Evolutionary conservation across 164 flowering plant genomes (phyloP), one percentile per base, ranked within the genome.

Genomic region (Umbellularia californica): DNA sequence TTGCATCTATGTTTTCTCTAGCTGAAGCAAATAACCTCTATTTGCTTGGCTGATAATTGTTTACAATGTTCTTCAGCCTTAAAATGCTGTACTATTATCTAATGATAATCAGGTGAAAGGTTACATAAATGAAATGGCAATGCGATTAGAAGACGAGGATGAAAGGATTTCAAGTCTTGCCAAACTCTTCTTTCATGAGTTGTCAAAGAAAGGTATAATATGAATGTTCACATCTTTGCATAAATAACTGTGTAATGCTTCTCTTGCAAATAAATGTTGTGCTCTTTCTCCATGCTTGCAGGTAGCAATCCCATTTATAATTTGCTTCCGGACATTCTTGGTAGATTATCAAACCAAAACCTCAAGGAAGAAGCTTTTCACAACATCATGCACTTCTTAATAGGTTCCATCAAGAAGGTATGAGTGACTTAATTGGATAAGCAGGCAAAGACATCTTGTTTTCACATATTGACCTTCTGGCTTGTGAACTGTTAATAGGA

Each of bases 221-320:
- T 76, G 33, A 70, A 24, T 23, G 23, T 67, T 67, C 13, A 27
- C 60, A 19, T 0, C 47, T 41, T 41, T 11, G 13, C 30, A 23
- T 65, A 51, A 33, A 30, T 72, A 13, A 65, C 51, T 22, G 60
- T 28, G 30, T 28, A 3, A 70, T 58, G 63, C 68, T 63, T 75
- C 63, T 65, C 47, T 67, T n/a, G 68, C 13, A 58, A 69, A 76
- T 68, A n/a, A 50, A 24, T 50, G 47, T 15, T 65, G 69, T 13
- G 22, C 15, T 14, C 17, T 69, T 58, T 55, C 47, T 27, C 72
- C 58, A 23, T 79, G 64, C n/a, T 72, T 81, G 79, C 92, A 96
- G 99, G 99, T 74, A 87, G 78, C 88, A 96, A 93, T 82, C 99
- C 98, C 22, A 86, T 96, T 75, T 96, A 96, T 81, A 96, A 92